phyloP scores from a whole-genome alignment of 2,329 filamentous ascomycete genomes.

The Fusarium sp. region DNA sequence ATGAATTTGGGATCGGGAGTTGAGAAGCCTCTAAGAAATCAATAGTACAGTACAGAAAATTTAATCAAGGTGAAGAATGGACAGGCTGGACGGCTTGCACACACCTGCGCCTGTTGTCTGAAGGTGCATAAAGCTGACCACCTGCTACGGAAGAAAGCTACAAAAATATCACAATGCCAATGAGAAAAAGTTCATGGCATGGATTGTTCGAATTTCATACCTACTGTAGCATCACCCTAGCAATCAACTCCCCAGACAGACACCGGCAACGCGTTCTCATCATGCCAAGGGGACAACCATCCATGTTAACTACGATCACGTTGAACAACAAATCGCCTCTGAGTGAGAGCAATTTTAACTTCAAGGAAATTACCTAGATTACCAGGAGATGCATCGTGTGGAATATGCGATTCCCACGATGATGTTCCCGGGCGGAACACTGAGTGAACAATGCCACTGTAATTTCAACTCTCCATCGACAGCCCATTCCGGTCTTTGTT shows the following conservation, averaged over 20 bases:
- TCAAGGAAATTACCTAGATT: not conserved
- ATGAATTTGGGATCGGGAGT: too few relatives aligned
- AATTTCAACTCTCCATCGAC: too few relatives aligned
- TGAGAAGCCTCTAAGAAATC: not conserved
- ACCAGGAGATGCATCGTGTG: not conserved
- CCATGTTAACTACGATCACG: not conserved
- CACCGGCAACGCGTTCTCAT: not conserved
- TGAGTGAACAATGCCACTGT: not conserved
- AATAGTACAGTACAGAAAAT: accelerated
- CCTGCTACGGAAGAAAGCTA: not conserved
- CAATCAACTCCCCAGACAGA: not conserved
- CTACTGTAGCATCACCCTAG: not conserved
- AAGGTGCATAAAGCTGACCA: not conserved
- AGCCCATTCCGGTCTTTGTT: not conserved
- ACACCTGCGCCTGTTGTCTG: not conserved
- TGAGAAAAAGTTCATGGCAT: accelerated
- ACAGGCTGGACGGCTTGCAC: not conserved
- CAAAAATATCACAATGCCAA: not conserved
- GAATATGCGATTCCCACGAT: not conserved
- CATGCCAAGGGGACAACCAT: not conserved
- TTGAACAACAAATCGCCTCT: not conserved
- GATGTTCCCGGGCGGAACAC: not conserved
- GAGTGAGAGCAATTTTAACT: not conserved
- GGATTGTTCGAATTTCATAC: not conserved
- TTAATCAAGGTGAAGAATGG: not conserved